phyloP scores from a whole-genome alignment of 306 rosid genomes.

The Canavalia ensiformis region DNA sequence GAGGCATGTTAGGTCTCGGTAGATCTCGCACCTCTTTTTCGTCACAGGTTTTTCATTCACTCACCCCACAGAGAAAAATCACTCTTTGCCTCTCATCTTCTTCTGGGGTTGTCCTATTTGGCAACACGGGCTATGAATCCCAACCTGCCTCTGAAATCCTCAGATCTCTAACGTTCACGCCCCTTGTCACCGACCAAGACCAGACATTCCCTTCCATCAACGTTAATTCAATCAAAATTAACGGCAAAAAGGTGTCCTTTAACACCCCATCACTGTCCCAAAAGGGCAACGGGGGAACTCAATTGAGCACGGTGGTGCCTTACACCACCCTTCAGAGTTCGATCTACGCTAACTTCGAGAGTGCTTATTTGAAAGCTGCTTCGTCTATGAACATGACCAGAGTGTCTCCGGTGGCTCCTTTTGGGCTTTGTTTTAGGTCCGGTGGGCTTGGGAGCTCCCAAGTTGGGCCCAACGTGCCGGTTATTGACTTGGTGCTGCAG shows the following conservation, averaged over 20 bases:
- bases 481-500: conserved; percentile 71
- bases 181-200: conserved; percentile 54
- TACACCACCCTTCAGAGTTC: conserved; percentile 71
- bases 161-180: conserved; percentile 71
- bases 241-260: conserved; percentile 62
- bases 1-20: conserved; percentile 76
- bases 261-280: conserved; percentile 44
- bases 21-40: conserved; percentile 62
- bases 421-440: conserved; percentile 67
- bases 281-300: conserved; percentile 48
- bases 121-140: conserved; percentile 27
- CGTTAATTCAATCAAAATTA: conserved; percentile 65
- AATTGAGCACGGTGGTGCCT: conserved; percentile 71
- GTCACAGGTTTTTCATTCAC: conserved; percentile 66
- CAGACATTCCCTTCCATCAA: conserved; percentile 52
- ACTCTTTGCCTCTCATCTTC: conserved; percentile 70
- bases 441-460: not conserved
- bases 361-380: conserved; percentile 67
- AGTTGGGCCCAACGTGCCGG: conserved; percentile 57
- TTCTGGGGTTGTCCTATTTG: conserved; percentile 58
- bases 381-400: conserved; percentile 57
- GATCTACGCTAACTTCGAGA: conserved; percentile 48
- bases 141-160: conserved; percentile 49
- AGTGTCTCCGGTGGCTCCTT: conserved; percentile 62
- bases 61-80: conserved; percentile 54